These are phyloP conservation scores for Fistulifera pelliculosa DNA, from an alignment of 108 stramenopile species.

Conservation along the genomic window DNA sequence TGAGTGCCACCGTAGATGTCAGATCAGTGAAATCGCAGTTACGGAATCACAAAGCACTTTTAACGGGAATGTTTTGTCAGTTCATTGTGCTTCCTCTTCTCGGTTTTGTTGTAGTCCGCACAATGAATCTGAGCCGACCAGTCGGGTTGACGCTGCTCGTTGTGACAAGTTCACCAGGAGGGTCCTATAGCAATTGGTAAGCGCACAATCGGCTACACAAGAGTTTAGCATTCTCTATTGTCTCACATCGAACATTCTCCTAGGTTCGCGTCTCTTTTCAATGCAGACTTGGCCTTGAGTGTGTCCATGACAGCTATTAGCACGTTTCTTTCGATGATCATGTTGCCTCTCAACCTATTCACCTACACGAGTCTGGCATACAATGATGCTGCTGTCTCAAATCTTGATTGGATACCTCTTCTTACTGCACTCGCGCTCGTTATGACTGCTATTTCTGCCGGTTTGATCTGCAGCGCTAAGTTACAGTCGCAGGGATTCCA, in stretches of 20 bases:
- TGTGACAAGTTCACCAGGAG: slow-evolving; percentile 78
- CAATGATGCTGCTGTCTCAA: slow-evolving; percentile 25
- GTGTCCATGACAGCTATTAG: slow-evolving; percentile 87
- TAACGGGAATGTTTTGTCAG: slow-evolving; percentile 35
- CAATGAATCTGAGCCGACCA: slow-evolving; percentile 30
- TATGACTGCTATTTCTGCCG: slow-evolving; percentile 57
- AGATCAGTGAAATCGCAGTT: slow-evolving; percentile 33
- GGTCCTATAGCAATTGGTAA: slow-evolving; percentile 84
- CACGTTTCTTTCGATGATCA: slow-evolving; percentile 50
- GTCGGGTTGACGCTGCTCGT: slow-evolving; percentile 71
- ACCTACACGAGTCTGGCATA: slow-evolving; percentile 70
- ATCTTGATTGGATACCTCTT: slow-evolving; percentile 62
- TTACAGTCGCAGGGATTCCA: slow-evolving; percentile 45
- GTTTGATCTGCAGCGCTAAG: slow-evolving; percentile 46
- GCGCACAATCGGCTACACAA: too few species aligned
- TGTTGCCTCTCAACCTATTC: slow-evolving; percentile 74
- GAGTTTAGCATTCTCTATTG: too few species aligned
- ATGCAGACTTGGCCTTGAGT: slow-evolving; percentile 78
- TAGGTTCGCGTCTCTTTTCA: slow-evolving; percentile 33
- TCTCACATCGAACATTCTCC: too few species aligned
- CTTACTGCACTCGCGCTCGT: slow-evolving; percentile 67
- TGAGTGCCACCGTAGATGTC: slow-evolving; percentile 67
- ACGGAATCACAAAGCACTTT: slow-evolving; percentile 41
- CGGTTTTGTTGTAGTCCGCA: slow-evolving; percentile 61
- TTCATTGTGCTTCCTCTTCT: slow-evolving; percentile 78